Evolutionary conservation across 2,329 filamentous ascomycete species (phyloP).

Genomic region (Colletotrichum sp.): DNA sequence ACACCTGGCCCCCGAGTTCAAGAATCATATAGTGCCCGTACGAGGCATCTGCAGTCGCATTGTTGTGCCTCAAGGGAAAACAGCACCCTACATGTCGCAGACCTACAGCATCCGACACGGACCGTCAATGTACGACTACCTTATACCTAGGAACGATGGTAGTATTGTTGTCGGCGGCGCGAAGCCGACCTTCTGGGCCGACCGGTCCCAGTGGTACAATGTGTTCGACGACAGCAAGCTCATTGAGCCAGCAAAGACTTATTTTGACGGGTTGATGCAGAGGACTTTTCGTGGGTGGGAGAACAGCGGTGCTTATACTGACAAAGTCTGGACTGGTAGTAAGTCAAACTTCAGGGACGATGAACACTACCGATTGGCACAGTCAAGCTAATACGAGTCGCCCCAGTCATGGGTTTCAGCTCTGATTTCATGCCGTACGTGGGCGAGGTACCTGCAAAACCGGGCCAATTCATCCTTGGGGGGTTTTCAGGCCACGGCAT

Average conservation of each 20-base stretch:
- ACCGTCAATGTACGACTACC: constrained; percentile 67
- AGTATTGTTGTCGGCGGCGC: constrained; percentile 35
- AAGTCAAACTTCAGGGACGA: not conserved
- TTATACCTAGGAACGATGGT: constrained; percentile 61
- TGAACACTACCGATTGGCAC: not conserved
- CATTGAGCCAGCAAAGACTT: constrained; percentile 44
- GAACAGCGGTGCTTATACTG: constrained; percentile 36
- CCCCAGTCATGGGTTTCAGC: constrained; percentile 45
- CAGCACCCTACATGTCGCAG: constrained; percentile 39
- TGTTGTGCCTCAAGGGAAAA: not conserved
- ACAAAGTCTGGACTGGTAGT: constrained; percentile 38
- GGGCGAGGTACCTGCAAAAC: constrained; percentile 44
- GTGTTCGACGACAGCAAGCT: constrained; percentile 49
- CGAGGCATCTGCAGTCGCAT: no score
- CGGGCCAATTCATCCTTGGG: constrained; percentile 46
- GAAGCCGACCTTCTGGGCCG: constrained; percentile 32
- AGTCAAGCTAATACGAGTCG: not conserved
- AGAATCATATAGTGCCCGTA: no score
- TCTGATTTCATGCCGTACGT: constrained; percentile 47
- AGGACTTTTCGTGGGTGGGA: constrained; percentile 55
- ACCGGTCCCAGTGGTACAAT: constrained; percentile 47
- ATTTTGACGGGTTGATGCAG: constrained; percentile 56
- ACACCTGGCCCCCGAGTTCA: no score
- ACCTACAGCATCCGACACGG: constrained; percentile 68
- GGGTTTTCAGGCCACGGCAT: constrained; percentile 47